phyloP scores from a whole-genome alignment of 2,329 filamentous ascomycete genomes.

The Akanthomyces uredinophilus region DNA sequence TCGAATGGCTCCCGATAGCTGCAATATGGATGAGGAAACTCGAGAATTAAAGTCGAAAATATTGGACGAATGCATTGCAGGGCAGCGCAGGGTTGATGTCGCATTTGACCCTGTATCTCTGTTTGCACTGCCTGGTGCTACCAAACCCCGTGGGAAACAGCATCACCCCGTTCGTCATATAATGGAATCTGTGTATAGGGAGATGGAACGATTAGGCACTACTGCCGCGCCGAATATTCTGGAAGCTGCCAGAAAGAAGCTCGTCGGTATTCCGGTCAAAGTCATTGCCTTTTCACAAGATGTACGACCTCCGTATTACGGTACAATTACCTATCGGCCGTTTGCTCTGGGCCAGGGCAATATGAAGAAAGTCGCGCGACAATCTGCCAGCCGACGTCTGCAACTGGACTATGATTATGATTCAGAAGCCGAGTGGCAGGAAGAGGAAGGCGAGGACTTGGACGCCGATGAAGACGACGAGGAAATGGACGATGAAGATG shows the following conservation, averaged over 20 bases:
- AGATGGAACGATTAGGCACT: constrained; percentile 36
- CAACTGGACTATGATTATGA: constrained; percentile 78
- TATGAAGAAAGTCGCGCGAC: constrained; percentile 46
- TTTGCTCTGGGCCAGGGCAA: constrained; percentile 39
- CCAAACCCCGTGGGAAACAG: constrained; percentile 40
- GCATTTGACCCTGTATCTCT: constrained; percentile 41
- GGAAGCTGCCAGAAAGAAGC: constrained; percentile 31
- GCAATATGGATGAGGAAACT: constrained; percentile 54
- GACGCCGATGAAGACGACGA: constrained; percentile 63
- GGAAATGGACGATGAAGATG: constrained; percentile 70
- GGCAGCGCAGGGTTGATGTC: constrained; percentile 38
- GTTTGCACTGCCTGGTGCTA: constrained; percentile 38
- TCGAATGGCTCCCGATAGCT: constrained; percentile 57
- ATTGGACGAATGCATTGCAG: constrained; percentile 48
- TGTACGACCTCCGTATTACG: constrained; percentile 65
- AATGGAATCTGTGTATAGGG: constrained; percentile 50
- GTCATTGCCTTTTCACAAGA: constrained; percentile 58
- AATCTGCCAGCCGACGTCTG: constrained; percentile 51
- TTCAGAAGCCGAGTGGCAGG: constrained; percentile 82
- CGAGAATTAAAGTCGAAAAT: constrained; percentile 44
- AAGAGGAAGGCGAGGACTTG: constrained; percentile 64
- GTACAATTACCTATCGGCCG: constrained; percentile 62
- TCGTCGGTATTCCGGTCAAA: constrained; percentile 58
- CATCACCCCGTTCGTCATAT: constrained; percentile 55
- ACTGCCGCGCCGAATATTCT: constrained; percentile 26